These are phyloP conservation scores for Xylaria sp. DNA, from an alignment of 2,329 filamentous ascomycete genomes.

Conservation along the genomic window DNA sequence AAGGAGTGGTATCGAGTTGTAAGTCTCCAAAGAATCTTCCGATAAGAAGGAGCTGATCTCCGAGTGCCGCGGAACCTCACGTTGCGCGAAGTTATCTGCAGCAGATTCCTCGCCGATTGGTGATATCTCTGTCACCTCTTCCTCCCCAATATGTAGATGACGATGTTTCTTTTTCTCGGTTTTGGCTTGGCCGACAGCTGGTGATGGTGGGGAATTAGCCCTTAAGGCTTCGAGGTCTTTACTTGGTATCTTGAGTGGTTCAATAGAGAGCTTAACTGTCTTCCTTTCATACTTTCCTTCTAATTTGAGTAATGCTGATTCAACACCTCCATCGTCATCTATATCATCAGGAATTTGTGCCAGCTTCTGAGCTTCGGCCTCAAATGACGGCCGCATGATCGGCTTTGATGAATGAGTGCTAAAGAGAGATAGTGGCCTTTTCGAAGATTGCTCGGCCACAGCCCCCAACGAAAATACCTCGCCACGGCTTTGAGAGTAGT, in stretches of 20 bases:
- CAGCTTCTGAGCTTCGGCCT: constrained; percentile 86
- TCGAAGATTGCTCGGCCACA: constrained; percentile 62
- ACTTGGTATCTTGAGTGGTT: constrained; percentile 45
- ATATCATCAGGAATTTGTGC: constrained; percentile 86
- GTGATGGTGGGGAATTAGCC: constrained; percentile 34
- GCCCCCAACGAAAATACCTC: constrained; percentile 68
- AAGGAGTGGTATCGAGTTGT: constrained; percentile 79
- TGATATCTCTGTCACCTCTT: constrained; percentile 50
- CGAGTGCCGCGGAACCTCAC: constrained; percentile 45
- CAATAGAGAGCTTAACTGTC: constrained; percentile 54
- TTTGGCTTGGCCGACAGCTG: constrained; percentile 43
- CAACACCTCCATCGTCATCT: constrained; percentile 84
- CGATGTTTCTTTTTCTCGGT: constrained; percentile 59
- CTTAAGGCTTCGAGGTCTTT: constrained; percentile 40
- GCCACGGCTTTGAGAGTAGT: constrained; percentile 54
- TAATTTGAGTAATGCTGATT: constrained; percentile 90
- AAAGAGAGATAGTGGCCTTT: constrained; percentile 63
- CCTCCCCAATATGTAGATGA: constrained; percentile 57
- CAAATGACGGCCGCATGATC: constrained; percentile 79
- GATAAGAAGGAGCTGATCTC: constrained; percentile 62
- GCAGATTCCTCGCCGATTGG: constrained; percentile 43
- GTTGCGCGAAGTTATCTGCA: constrained; percentile 36
- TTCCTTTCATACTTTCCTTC: constrained; percentile 83
- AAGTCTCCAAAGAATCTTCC: constrained; percentile 76
- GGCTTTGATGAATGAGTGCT: constrained; percentile 72